A percentile compares a stretch with the other conserved stretches of the same genome.
phyloP scores from a whole-genome alignment of 805 yeast species.

The Saccharomycopsis capsularis region DNA sequence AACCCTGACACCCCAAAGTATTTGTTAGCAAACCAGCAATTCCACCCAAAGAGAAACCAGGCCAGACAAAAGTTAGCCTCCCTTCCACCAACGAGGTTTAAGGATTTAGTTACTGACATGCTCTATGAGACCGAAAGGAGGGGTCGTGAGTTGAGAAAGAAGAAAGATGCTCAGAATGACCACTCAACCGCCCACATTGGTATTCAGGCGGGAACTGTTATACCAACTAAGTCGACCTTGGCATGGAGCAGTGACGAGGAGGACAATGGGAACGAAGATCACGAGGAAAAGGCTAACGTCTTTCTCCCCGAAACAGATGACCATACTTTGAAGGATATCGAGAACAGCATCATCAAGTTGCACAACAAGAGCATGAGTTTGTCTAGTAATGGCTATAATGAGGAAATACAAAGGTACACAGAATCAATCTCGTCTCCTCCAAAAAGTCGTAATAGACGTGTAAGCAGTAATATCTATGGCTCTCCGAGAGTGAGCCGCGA shows the following conservation, averaged over 20 bases:
- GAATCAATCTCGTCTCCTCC: background rate
- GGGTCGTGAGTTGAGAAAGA: constrained; percentile 23
- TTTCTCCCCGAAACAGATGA: background rate
- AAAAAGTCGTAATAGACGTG: background rate
- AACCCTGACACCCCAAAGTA: constrained; percentile 47
- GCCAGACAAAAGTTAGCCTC: constrained; percentile 73
- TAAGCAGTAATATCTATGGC: background rate
- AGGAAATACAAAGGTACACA: background rate
- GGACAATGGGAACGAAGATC: constrained; percentile 36
- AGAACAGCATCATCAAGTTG: background rate
- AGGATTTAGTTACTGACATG: constrained; percentile 86
- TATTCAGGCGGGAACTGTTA: constrained; percentile 57
- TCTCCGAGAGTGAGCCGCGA: background rate
- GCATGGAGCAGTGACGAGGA: constrained; percentile 89
- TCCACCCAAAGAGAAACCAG: constrained; percentile 92
- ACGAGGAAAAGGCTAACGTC: constrained; percentile 1
- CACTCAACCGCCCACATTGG: constrained; percentile 30
- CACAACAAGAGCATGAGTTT: background rate
- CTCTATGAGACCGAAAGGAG: constrained; percentile 80
- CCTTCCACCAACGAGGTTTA: constrained; percentile 73
- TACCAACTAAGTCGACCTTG: constrained; percentile 79
- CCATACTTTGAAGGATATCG: background rate
- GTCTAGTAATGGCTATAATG: constrained; percentile 4
- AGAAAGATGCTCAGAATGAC: background rate
- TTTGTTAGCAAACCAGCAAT: constrained; percentile 60